Evolutionary conservation across 2,329 filamentous ascomycete species (phyloP).

Genomic region (Lomentospora prolificans): DNA sequence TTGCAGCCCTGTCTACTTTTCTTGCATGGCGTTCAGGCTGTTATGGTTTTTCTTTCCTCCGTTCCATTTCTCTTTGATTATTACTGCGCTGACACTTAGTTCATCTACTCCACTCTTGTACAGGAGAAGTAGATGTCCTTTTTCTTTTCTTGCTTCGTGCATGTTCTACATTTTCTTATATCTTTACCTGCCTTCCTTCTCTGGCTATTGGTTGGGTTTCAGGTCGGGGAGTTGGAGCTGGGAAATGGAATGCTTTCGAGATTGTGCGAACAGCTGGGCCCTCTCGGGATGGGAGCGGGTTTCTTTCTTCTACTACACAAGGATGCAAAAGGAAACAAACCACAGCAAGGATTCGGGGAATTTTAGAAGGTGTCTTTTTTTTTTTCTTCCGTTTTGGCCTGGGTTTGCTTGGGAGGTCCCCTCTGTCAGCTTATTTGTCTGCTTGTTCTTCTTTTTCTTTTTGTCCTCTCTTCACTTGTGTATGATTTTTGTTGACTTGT

Average conservation of each 20-base stretch:
- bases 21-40: conserved; percentile 10
- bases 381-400: neutral
- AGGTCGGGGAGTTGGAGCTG: neutral
- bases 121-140: conserved; percentile 2
- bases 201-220: neutral
- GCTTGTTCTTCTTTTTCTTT: neutral
- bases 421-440: neutral
- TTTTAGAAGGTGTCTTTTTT: neutral
- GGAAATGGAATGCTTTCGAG: neutral
- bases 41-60: conserved; percentile 7
- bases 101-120: neutral
- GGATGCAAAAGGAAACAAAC: too few species aligned
- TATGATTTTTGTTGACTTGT: conserved; percentile 3
- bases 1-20: conserved; percentile 11
- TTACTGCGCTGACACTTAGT: too few species aligned
- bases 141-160: neutral
- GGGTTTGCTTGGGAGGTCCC: neutral
- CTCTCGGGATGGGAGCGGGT: neutral
- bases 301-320: too few species aligned
- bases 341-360: too few species aligned
- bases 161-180: neutral
- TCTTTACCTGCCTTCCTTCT: neutral
- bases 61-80: conserved; percentile 1
- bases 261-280: conserved; percentile 1
- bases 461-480: neutral